These are phyloP conservation scores for Cutaneotrichosporon arboriforme DNA, from an alignment of 1,284 basidiomycete species.

Conservation along the genomic window DNA sequence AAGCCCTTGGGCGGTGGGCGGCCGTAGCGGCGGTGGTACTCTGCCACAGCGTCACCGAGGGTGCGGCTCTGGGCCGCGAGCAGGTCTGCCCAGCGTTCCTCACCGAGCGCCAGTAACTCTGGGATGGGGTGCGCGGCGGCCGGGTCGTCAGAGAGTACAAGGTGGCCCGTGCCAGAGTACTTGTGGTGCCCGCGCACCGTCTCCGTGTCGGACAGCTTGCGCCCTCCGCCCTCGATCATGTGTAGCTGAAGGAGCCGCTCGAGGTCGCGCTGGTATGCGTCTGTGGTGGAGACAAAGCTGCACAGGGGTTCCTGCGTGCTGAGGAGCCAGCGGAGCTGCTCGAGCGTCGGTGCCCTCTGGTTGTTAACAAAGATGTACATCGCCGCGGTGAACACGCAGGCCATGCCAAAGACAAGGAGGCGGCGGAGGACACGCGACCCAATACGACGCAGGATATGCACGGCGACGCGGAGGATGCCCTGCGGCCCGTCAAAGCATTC, in stretches of 20 bases:
- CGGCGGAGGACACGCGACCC: too few species aligned
- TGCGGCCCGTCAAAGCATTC: too few species aligned
- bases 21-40: conserved; percentile 70
- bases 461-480: too few species aligned
- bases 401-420: not conserved
- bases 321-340: not conserved
- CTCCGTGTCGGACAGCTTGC: not conserved
- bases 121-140: conserved; percentile 65
- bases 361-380: not conserved
- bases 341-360: not conserved
- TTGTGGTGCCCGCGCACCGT: conserved; percentile 16
- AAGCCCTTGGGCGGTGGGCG: conserved; percentile 79
- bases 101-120: conserved; percentile 68
- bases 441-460: too few species aligned
- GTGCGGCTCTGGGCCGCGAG: conserved; percentile 68
- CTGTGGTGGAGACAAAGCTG: conserved; percentile 37
- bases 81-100: conserved; percentile 60
- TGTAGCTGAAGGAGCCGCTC: conserved; percentile 23
- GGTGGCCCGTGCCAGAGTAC: conserved; percentile 41
- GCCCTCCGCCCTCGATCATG: conserved; percentile 4
- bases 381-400: not conserved
- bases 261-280: conserved; percentile 40
- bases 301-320: conserved; percentile 13
- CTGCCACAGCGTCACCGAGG: conserved; percentile 63
- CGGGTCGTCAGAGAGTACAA: conserved; percentile 30